Conservation (phyloP, 2,329 filamentous ascomycete genomes). For the Sporothrix globosa region DNA sequence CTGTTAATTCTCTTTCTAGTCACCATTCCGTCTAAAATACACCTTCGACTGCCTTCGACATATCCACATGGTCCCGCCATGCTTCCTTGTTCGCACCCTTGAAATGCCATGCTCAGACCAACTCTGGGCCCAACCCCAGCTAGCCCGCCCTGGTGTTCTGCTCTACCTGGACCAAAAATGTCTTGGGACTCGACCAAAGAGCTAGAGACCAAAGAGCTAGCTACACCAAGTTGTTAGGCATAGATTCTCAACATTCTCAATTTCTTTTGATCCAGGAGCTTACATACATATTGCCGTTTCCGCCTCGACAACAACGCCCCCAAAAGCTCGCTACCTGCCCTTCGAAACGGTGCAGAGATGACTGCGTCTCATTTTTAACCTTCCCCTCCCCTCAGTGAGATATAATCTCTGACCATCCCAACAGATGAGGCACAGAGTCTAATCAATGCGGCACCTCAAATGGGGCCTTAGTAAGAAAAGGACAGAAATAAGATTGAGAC, state of each 20-base stretch:
- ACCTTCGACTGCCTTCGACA: no score
- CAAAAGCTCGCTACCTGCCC: not conserved
- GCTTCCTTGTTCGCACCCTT: not conserved
- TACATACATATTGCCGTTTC: conserved; percentile 6
- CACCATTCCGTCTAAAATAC: no score
- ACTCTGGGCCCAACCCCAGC: conserved; percentile 4
- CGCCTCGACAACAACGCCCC: not conserved
- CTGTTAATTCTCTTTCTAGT: not conserved
- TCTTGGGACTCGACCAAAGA: no score
- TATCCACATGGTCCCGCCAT: not conserved
- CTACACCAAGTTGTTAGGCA: not conserved
- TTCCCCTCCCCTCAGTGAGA: no score
- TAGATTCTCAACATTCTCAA: not conserved
- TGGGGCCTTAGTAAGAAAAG: not conserved
- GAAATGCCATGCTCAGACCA: conserved; percentile 8
- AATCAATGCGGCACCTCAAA: no score
- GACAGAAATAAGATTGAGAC: not conserved
- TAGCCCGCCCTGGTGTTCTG: conserved; percentile 27
- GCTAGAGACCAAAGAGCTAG: no score
- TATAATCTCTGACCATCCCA: not conserved
- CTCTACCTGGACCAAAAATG: not conserved
- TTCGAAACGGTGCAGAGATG: not conserved
- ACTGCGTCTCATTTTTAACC: not conserved
- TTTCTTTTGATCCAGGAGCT: no score
- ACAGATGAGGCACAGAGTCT: no score